Base-by-base conservation (phyloP, 1,284 basidiomycete species). In the Tilletia caries region DNA sequence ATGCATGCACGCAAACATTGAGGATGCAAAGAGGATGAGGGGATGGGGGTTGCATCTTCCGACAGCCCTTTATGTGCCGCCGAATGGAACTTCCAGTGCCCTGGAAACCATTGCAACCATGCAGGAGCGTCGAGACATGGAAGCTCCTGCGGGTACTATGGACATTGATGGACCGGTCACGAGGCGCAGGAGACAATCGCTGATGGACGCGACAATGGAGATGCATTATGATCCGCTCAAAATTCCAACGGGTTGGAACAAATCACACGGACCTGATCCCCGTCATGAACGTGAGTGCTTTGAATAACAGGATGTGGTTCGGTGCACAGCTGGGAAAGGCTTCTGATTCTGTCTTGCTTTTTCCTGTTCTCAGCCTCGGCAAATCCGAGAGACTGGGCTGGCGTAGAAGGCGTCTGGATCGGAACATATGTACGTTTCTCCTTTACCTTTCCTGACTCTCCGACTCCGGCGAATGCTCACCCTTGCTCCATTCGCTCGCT, bases 221-320 rank as follows among this genome's bases (percentile, higher is more conserved):
- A 13, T 23, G 3, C 6, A 4, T 3, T 58, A 5, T 20, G n/a
- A 32, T 6, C 54, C 54, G 8, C 54, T 58, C 29, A 15, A 20
- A 20, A 8, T 58, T 27, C 54, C 54, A n/a, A 58, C 54, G 12
- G 54, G 54, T 20, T 58, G 54, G 54, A 23, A 58, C 54, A 58
- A 58, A 23, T 58, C 54, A 2, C 54, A 58, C 20, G 54, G 54
- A 18, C 54, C 54, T 58, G 54, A 58, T 58, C 54, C 54, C 10
- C 54, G 54, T 20, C 23, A 8, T 27, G 29, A 27, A 29, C 54
- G 54, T 58, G 54, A 58, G 54, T 58, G 20, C 20, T 41, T 5
- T 18, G 25, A 27, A n/a, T n/a, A n/a, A n/a, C n/a, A n/a, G n/a
- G n/a, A n/a, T n/a, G n/a, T n/a, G n/a, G n/a, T n/a, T n/a, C n/a